Evolutionary conservation across 495 filamentous ascomycete genomes (phyloP), one percentile per base, ranked within the genome.

Genomic region (Penicillium chermesinum): DNA sequence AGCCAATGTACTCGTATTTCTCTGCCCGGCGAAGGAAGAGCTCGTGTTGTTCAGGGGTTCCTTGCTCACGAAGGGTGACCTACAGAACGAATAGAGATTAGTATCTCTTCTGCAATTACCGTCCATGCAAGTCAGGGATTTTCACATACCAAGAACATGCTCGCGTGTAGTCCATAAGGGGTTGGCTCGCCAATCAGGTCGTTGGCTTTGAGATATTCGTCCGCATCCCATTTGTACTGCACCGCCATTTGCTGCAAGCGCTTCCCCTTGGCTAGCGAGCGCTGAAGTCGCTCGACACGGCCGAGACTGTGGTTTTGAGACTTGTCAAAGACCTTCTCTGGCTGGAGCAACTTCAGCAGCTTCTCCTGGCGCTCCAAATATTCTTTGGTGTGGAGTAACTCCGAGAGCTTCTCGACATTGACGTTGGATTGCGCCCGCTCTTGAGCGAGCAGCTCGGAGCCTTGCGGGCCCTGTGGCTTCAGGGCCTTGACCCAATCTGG

Each of bases 51-150:
- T 87, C 83, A 9, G 81, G 72, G 17, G 76, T 86, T 21, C 81
- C 79, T 69, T 88, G 85, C 49, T 83, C 82, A 3, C 76, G 70
- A 21, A 88, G 72, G n/a, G 83, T 86, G 3, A 81, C 79, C 71
- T 75, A 67, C 10, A 10, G 4, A 7, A 34, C 5, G 12, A 38
- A 8, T 17, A 12, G 16, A 13, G 34, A 41, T 57, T 38, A 38
- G 51, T 54, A 34, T 48, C 36, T 19, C 25, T 30, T 4, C 25
- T 5, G 5, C 25, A 30, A 30, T 4, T n/a, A n/a, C n/a, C n/a
- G n/a, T n/a, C n/a, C n/a, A n/a, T n/a, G n/a, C n/a, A n/a, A n/a
- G n/a, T n/a, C n/a, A n/a, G n/a, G n/a, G n/a, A n/a, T n/a, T n/a
- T n/a, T n/a, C n/a, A n/a, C 65, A 17, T 60, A 79, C 76, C 67